phyloP scores from a whole-genome alignment of 805 yeast species.

The Candida tallmaniae region DNA sequence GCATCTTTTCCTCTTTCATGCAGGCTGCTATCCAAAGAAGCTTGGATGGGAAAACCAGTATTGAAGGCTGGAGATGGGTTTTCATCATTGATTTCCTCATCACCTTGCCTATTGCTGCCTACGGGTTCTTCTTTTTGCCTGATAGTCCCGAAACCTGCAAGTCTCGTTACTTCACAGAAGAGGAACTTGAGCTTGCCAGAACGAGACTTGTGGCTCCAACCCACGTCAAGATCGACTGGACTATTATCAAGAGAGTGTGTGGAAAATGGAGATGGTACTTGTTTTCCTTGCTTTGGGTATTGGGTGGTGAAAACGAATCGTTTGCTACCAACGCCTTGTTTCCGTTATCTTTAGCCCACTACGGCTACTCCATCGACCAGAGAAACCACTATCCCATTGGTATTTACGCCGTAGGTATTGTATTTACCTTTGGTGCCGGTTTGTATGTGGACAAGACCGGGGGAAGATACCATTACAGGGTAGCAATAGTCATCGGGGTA shows the following conservation, averaged over 20 bases:
- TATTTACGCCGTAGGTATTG: conserved; percentile 30
- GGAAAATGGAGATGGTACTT: conserved; percentile 35
- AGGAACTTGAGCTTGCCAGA: conserved; percentile 20
- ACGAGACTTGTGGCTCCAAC: conserved; percentile 34
- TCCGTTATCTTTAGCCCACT: conserved; percentile 28
- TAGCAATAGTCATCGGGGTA: conserved; percentile 41
- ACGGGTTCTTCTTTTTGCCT: conserved; percentile 43
- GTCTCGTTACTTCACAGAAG: conserved; percentile 5
- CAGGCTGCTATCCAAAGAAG: conserved; percentile 16
- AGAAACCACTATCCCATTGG: conserved; percentile 38
- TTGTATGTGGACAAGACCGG: conserved; percentile 27
- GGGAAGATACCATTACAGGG: conserved; percentile 45
- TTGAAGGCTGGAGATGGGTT: conserved; percentile 45
- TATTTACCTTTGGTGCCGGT: conserved; percentile 25
- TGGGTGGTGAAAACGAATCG: conserved; percentile 37
- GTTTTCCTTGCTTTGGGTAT: conserved; percentile 31
- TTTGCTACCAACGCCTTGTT: conserved; percentile 29
- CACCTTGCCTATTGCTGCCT: conserved; percentile 31
- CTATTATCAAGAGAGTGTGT: conserved; percentile 39
- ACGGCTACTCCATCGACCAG: conserved; percentile 23
- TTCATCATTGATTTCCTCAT: conserved; percentile 34
- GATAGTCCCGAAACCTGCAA: conserved; percentile 25
- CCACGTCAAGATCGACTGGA: conserved; percentile 20
- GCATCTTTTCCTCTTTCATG: conserved; percentile 15
- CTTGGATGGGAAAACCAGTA: conserved; percentile 35